These are phyloP conservation scores for Rhizopus delemar DNA, from an alignment of 371 early-diverging fungal genomes.

Conservation along the genomic window DNA sequence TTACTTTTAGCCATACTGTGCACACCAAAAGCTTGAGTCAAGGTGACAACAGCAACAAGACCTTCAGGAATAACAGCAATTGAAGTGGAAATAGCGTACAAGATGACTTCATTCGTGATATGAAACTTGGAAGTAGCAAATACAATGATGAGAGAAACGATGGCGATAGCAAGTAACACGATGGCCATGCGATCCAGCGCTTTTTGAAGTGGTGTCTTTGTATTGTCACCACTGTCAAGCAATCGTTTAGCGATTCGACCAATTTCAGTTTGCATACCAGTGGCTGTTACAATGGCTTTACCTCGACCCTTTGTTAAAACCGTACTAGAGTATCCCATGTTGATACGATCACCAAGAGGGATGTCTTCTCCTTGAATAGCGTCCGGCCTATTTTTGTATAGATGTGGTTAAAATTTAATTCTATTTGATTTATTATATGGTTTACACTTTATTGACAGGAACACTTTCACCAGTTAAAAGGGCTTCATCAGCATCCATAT, in stretches of 20 bases:
- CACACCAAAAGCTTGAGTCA: conserved; percentile 94
- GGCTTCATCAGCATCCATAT: conserved; percentile 88
- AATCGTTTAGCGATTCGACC: conserved; percentile 89
- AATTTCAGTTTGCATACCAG: conserved; percentile 89
- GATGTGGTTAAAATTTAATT: neutral
- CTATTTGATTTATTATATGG: neutral
- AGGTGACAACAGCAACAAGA: conserved; percentile 84
- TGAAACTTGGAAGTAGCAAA: conserved; percentile 60
- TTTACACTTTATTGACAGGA: conserved; percentile 40
- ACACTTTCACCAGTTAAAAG: conserved; percentile 73
- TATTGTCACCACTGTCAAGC: conserved; percentile 62
- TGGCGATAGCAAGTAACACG: conserved; percentile 57
- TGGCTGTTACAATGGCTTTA: conserved; percentile 79
- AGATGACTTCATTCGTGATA: conserved; percentile 63
- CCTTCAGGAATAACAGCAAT: conserved; percentile 97
- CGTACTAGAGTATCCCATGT: conserved; percentile 67
- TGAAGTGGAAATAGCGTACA: conserved; percentile 82
- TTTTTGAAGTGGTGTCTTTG: conserved; percentile 75
- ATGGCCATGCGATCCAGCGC: conserved; percentile 66
- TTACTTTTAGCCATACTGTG: conserved; percentile 82
- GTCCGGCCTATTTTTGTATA: conserved; percentile 9
- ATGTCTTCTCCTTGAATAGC: conserved; percentile 35
- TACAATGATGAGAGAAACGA: conserved; percentile 56
- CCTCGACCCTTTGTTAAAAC: conserved; percentile 50
- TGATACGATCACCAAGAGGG: conserved; percentile 61